Conservation (phyloP, 2,329 filamentous ascomycete species). For the Aspergillus fischeri region DNA sequence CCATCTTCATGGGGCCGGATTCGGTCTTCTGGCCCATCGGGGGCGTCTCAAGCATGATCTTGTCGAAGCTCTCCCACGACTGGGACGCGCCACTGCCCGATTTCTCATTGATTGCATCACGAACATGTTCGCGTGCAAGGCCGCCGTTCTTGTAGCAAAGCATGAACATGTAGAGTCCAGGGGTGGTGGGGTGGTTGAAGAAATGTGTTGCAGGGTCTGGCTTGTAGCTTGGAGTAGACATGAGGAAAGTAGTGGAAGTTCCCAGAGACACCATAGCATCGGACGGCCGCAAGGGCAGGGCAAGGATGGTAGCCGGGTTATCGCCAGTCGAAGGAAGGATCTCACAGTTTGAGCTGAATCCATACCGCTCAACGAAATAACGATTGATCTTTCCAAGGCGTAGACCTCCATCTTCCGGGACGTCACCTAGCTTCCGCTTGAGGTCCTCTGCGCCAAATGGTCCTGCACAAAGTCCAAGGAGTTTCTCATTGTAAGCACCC, state of each 20-base stretch:
- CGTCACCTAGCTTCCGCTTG: conserved; percentile 72
- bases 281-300: conserved; percentile 76
- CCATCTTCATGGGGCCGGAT: conserved; percentile 68
- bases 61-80: conserved; percentile 78
- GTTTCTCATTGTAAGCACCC: conserved; percentile 67
- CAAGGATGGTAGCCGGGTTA: conserved; percentile 92
- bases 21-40: conserved; percentile 60
- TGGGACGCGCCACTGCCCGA: conserved; percentile 45
- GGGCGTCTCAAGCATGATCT: conserved; percentile 62
- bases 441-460: conserved; percentile 61
- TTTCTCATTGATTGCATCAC: conserved; percentile 67
- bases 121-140: conserved; percentile 82
- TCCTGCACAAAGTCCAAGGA: conserved; percentile 73
- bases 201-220: conserved; percentile 92
- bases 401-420: conserved; percentile 74
- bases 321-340: conserved; percentile 90
- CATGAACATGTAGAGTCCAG: conserved; percentile 98
- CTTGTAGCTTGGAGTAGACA: conserved; percentile 89
- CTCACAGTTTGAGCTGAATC: conserved; percentile 69
- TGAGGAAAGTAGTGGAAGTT: conserved; percentile 94
- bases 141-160: conserved; percentile 99
- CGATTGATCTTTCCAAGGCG: conserved; percentile 69
- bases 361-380: conserved; percentile 77
- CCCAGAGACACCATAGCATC: conserved; percentile 94
- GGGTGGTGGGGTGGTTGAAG: conserved; percentile 93